phyloP scores from a whole-genome alignment of 2,329 filamentous ascomycete genomes.

The Magnaporthiopsis rhizophila region DNA sequence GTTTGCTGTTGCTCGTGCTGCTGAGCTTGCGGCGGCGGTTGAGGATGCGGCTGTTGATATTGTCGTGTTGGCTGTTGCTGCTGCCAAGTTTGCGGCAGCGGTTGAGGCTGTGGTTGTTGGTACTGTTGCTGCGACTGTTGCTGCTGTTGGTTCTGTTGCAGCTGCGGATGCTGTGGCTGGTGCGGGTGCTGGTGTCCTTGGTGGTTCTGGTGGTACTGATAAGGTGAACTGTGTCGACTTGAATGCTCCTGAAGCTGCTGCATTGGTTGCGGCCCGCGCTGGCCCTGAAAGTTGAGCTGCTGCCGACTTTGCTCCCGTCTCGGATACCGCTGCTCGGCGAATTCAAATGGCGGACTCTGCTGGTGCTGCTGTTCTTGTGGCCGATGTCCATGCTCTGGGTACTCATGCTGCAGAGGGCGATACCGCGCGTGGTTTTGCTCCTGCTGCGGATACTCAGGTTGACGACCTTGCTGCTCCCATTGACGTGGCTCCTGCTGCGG shows the following conservation, averaged over 20 bases:
- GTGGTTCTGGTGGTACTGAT: background rate
- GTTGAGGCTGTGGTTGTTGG: background rate
- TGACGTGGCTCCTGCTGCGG: constrained; percentile 2
- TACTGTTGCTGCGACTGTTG: background rate
- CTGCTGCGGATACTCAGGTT: background rate
- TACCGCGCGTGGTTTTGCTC: background rate
- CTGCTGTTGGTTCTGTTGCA: background rate
- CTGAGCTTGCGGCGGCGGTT: background rate
- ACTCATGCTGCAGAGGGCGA: background rate
- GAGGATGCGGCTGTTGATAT: background rate
- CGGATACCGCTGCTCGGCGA: background rate
- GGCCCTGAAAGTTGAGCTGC: background rate
- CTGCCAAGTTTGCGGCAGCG: background rate
- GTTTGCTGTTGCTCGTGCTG: background rate
- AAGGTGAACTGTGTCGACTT: background rate
- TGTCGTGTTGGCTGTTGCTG: background rate
- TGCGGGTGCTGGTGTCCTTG: background rate
- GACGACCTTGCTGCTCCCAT: background rate
- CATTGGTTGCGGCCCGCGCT: background rate
- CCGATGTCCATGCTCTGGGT: background rate
- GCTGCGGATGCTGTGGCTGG: background rate
- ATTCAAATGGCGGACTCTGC: background rate
- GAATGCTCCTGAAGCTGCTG: background rate
- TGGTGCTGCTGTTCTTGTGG: background rate
- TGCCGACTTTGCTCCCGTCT: background rate